A percentile compares a stretch with the other conserved stretches of the same genome.
Conservation (phyloP, 176 grass and related monocot genomes). For the Oryza coarctata region DNA sequence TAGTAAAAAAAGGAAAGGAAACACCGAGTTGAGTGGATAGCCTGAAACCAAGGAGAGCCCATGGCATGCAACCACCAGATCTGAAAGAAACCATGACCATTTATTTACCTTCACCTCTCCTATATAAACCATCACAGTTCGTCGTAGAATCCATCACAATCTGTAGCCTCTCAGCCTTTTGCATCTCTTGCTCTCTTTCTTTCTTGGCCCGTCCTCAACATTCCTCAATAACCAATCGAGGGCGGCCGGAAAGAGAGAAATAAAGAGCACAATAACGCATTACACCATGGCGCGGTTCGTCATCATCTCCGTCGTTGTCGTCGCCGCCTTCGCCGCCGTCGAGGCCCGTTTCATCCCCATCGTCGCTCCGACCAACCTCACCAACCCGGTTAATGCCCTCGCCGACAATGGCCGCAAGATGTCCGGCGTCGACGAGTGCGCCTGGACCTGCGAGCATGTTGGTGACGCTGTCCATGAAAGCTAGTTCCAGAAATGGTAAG, state of each 20-base stretch:
- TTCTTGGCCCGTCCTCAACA: neutral
- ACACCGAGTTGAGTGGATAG: neutral
- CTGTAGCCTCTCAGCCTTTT: neutral
- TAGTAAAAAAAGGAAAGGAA: neutral
- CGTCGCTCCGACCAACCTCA: neutral
- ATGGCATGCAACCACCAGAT: neutral
- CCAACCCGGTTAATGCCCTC: neutral
- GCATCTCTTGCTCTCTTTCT: neutral
- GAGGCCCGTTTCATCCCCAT: conserved; percentile 5
- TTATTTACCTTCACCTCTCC: neutral
- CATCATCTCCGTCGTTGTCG: neutral
- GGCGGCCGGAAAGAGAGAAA: conserved; percentile 27
- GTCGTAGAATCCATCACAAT: neutral
- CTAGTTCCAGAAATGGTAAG: neutral
- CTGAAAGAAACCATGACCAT: conserved; percentile 12
- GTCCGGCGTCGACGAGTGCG: neutral
- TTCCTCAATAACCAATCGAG: neutral
- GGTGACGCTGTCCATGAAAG: neutral
- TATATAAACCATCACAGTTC: conserved; percentile 40
- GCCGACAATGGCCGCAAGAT: neutral
- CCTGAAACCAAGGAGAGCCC: conserved; percentile 19
- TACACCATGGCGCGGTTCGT: conserved; percentile 36
- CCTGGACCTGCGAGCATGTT: conserved; percentile 18
- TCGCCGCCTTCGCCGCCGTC: neutral
- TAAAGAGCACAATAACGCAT: neutral